Percentiles rank a stretch among this genome's conserved stretches.
Evolutionary conservation across 352 stramenopile genomes (phyloP).

Genomic region (Hyaloperonospora arabidopsidis): DNA sequence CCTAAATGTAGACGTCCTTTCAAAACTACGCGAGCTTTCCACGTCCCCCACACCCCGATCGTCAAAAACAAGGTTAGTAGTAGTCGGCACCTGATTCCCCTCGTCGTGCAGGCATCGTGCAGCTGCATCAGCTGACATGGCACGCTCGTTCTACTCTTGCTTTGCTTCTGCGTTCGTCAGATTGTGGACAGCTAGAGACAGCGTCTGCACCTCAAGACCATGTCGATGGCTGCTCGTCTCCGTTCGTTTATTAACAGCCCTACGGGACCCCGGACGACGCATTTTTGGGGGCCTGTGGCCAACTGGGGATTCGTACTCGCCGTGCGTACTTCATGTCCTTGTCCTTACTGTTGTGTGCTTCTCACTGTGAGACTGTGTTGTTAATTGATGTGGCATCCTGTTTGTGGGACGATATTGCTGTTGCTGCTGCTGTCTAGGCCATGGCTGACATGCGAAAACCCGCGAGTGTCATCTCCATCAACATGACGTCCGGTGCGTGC

Average conservation of each 20-base stretch:
- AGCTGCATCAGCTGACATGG: slow-evolving; percentile 9
- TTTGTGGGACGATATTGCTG: background rate
- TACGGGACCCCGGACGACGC: slow-evolving; percentile 79
- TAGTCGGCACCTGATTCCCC: no score
- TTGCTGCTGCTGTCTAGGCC: slow-evolving; percentile 31
- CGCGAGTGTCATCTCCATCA: slow-evolving; percentile 76
- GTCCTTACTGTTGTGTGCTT: background rate
- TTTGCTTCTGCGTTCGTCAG: background rate
- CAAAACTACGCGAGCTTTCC: no score
- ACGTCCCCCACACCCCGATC: no score
- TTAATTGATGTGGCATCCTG: background rate
- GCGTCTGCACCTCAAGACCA: slow-evolving; percentile 9
- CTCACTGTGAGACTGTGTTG: no score
- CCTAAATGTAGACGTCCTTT: no score
- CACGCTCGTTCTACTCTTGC: slow-evolving; percentile 1
- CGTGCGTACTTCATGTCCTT: slow-evolving; percentile 26
- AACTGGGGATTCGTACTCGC: slow-evolving; percentile 86
- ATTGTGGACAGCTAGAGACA: background rate
- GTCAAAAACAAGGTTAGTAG: no score
- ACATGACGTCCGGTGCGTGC: slow-evolving; percentile 71
- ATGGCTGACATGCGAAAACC: slow-evolving; percentile 80
- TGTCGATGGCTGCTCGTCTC: slow-evolving; percentile 36
- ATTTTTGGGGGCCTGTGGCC: slow-evolving; percentile 84
- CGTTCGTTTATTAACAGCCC: slow-evolving; percentile 71
- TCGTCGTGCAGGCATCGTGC: no score